Evolutionary conservation across 352 stramenopile genomes (phyloP), one percentile per base, ranked within the genome.

Genomic region (Peronospora farinosa): DNA sequence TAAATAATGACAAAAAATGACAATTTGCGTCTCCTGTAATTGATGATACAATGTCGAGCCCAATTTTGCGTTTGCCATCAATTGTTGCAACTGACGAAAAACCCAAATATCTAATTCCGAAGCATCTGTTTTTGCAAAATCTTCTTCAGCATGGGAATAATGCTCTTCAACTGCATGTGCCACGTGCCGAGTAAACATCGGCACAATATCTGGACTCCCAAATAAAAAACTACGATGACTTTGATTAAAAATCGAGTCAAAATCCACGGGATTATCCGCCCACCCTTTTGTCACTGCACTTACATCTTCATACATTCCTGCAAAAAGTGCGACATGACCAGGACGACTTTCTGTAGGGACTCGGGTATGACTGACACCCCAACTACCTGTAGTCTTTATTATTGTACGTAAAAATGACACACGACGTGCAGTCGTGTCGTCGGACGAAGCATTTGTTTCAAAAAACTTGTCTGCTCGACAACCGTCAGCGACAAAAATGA

Each of bases 301-400:
- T 46, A 92, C 83, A 57, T 94, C 80, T 40, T 94, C 83, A 54
- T 94, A 94, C 76, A 94, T 91, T 12, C 80, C 83, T 2, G 83
- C 83, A 45, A 94, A 91, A 27, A 94, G 75, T 47, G 83, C 80
- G 7, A 92, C 80, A 57, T 92, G 83, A 19, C 83, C 83, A 0
- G 83, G 83, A 0, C 83, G 78, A 40, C 76, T 89, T 54, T 94
- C 83, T 3, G 83, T 94, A n/a, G 83, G 83, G 38, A 94, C 83
- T 28, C 80, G 76, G 38, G 83, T 94, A 59, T 94, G 83, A 6
- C 80, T 92, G 58, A 94, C 73, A n/a, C 83, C 83, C 63, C 70
- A 94, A 31, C 73, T 83, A 30, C 80, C 83, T 12, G 58, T 54
- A 0, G 61, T 58, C 31, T 79, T 53, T 16, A 89, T 67, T 0